These are phyloP conservation scores for Baeospora myosura DNA, from an alignment of 1,284 basidiomycete genomes.

Conservation along the genomic window DNA sequence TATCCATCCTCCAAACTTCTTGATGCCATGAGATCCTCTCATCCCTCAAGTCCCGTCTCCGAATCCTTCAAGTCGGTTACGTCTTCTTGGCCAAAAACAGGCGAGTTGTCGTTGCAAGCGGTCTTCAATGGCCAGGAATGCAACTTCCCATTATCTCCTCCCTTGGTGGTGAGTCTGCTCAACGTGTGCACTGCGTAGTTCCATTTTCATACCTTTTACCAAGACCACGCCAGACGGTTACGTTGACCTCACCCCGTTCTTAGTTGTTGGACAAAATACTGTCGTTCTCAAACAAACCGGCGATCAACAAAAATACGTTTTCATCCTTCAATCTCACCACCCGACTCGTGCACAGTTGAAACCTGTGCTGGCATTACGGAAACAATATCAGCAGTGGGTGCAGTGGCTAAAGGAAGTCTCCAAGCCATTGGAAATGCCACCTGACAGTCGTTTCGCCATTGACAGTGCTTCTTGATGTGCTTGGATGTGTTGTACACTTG, in stretches of 20 bases:
- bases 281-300: neutral
- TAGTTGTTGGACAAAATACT: neutral
- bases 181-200: neutral
- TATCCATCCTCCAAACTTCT: neutral
- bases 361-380: neutral
- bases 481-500: too few species aligned
- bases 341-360: neutral
- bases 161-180: neutral
- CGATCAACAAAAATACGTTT: neutral
- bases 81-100: slow-evolving; percentile 1
- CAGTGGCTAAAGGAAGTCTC: too few species aligned
- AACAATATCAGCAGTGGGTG: too few species aligned
- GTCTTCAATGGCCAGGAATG: neutral
- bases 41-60: neutral
- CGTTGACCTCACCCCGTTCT: slow-evolving; percentile 1
- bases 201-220: neutral
- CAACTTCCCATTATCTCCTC: neutral
- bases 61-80: neutral
- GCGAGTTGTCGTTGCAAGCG: neutral
- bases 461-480: too few species aligned
- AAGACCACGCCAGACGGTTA: neutral
- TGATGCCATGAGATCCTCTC: neutral
- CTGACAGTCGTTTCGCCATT: too few species aligned
- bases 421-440: too few species aligned
- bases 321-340: slow-evolving; percentile 1